phyloP scores from a whole-genome alignment of 2,329 filamentous ascomycete genomes.

The Geosmithia flava region DNA sequence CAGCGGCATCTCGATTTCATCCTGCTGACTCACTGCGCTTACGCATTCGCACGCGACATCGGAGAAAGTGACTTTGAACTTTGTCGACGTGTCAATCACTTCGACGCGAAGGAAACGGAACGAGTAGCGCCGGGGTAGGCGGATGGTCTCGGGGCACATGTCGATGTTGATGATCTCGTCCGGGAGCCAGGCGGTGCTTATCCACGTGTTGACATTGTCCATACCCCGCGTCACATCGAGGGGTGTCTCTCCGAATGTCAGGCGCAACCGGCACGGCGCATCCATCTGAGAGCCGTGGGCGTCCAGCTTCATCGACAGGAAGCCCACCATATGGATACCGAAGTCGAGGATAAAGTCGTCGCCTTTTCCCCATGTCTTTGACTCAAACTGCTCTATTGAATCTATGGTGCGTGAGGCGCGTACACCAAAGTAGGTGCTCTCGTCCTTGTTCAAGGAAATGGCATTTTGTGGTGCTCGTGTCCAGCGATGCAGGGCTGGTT shows the following conservation, averaged over 20 bases:
- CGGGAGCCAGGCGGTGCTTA: constrained; percentile 22
- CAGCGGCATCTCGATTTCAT: constrained; percentile 5
- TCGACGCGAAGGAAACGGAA: constrained; percentile 21
- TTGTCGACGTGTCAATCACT: constrained; percentile 19
- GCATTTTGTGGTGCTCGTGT: constrained; percentile 6
- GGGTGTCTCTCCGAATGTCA: constrained; percentile 22
- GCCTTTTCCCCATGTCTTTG: constrained; percentile 10
- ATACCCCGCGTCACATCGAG: constrained; percentile 20
- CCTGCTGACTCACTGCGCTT: constrained; percentile 11
- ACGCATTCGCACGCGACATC: constrained; percentile 14
- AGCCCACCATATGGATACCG: constrained; percentile 18
- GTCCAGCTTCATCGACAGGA: constrained; percentile 14
- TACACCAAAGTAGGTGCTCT: constrained; percentile 9
- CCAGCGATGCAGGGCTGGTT: constrained; percentile 7
- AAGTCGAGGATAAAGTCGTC: constrained; percentile 19
- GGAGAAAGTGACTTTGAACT: constrained; percentile 17
- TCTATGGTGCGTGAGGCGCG: constrained; percentile 1
- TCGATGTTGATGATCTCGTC: constrained; percentile 22
- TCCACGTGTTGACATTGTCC: constrained; percentile 20
- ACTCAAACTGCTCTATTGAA: neutral
- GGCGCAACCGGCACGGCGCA: constrained; percentile 17
- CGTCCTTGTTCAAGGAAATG: constrained; percentile 9
- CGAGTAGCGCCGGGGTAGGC: constrained; percentile 16
- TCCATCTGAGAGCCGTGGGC: constrained; percentile 17
- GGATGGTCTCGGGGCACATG: constrained; percentile 14